Evolutionary conservation across 1,284 basidiomycete genomes (phyloP), one percentile per base, ranked within the genome.

Genomic region (Porogramme epimiltina): DNA sequence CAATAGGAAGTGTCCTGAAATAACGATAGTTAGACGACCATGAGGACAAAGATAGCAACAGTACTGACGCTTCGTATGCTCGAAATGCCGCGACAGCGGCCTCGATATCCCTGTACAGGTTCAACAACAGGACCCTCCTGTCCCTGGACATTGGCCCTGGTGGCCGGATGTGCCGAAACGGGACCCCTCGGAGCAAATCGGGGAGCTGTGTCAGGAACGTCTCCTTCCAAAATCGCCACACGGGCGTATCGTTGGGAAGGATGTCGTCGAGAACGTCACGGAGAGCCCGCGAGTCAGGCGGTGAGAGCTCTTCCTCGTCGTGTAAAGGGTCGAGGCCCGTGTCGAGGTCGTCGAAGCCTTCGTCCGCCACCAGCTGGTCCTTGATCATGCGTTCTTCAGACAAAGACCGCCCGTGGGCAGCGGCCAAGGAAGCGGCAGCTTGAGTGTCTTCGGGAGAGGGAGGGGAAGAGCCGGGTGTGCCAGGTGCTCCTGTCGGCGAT

Each of bases 241-340:
- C 43, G 6, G 39, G 39, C 20, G 58, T 56, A 38, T 59, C 50
- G 41, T 59, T 59, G 1, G 58, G 58, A 13, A 59, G 47, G 15
- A 59, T 40, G 16, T 59, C 49, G 42, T 59, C 40, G 18, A 59
- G 45, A 4, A 56, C 28, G 23, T 28, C 42, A 20, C 42, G 24
- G 13, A 56, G 28, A 9, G 42, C 24, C 1, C 16, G 16, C 10
- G 4, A 15, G 9, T 49, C 48, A 15, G 56, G 39, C 37, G 46
- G 10, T 34, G 42, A 36, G 38, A 46, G 9, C 9, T 16, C 9
- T n/a, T 37, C 34, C n/a, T 37, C 34, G 34, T 37, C 10, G 34
- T 37, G 5, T 6, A 16, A 6, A 18, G 8, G 9, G 16, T 18
- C n/a, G 6, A 10, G n/a, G n/a, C 5, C n/a, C n/a, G n/a, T n/a